Base-by-base conservation (phyloP, 805 yeast genomes). In the Lipomyces spencermartinsiae region DNA sequence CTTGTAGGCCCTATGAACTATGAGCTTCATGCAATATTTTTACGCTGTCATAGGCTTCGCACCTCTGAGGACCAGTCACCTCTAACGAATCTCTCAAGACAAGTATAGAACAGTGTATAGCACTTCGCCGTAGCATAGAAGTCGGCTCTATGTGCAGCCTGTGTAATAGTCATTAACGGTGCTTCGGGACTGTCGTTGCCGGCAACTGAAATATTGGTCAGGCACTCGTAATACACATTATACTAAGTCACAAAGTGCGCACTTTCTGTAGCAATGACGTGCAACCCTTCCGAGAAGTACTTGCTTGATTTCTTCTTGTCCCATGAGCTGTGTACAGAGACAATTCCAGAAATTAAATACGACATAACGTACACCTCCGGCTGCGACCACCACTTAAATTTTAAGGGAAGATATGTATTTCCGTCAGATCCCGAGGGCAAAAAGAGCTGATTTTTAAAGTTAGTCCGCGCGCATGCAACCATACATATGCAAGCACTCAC, bases 381-480 rank as follows among this genome's bases (percentile, higher is more conserved):
- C 35, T 68, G 72, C 6, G 58, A 29, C 58, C 65, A 60, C 72
- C 72, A 69, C n/a, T 34, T 53, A 34, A 69, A 62, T 55, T 61
- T 60, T 5, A 69, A 25, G 5, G 72, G 72, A 14, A 63, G 10
- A 9, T 16, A 34, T 2, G n/a, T 29, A 2, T n/a, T 35, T 5
- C 67, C 66, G 12, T 33, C 31, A 3, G 51, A 31, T 25, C 34
- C 64, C 5, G 64, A 56, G 1, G 72, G 72, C 19, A 69, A 46
- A 2, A 62, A 37, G 16, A 67, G 49, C 49, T 43, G 22, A n/a
- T 43, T 14, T 43, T 43, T n/a, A 12, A 37, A 43, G n/a, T 43
- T 19, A 43, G 49, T 43, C 16, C 22, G 22, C 49, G 1, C 19
- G 4, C 10, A 43, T 43, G n/a, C 2, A 31, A 19, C n/a, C 16